Evolutionary conservation across 108 stramenopile genomes (phyloP), one percentile per base, ranked within the genome.

Genomic region (Nitzschia inconspicua): DNA sequence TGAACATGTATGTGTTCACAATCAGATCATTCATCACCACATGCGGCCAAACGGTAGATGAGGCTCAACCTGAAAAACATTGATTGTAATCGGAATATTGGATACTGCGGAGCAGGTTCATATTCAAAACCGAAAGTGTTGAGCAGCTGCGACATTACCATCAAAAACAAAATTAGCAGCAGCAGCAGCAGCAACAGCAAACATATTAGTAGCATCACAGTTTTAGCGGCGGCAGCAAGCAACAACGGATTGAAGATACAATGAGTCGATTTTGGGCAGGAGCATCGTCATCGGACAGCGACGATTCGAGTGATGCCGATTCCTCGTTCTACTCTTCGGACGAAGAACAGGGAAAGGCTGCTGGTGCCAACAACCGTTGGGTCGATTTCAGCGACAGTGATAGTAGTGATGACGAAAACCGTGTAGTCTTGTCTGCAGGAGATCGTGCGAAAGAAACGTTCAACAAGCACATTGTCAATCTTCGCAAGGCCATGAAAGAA

Each of bases 401-500:
- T 35, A 70, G 71, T 26, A 85, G 84, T 40, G 95, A 96, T 34
- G 96, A 98, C 52, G 94, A 96, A 60, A 95, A 78, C 23, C 87
- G 98, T 59, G 96, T 98, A 37, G 98, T 96, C 50, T 96, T 95
- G 72, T 91, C 92, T 3, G 94, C 83, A 60, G 88, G 94, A 82
- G 91, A 93, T 26, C 81, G 91, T 30, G 79, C 95, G 55, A 77
- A 88, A 53, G 98, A 97, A 58, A 75, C 80, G 28, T 93, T 98
- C 53, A 71, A 86, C 35, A 70, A 76, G 35, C 64, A 83, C 53
- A 86, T 86, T 50, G 51, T 34, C 4, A 70, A 79, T 32, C 71
- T 98, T 44, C 83, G 91, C n/a, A 86, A 86, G 51, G 78, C 72
- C 62, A 90, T 94, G 88, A 88, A 83, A 60, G 82, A 71, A 35